Evolutionary conservation across 1,139 yeast species (phyloP), one percentile per base, ranked within the genome.

Genomic region (Yamadazyma sp.): DNA sequence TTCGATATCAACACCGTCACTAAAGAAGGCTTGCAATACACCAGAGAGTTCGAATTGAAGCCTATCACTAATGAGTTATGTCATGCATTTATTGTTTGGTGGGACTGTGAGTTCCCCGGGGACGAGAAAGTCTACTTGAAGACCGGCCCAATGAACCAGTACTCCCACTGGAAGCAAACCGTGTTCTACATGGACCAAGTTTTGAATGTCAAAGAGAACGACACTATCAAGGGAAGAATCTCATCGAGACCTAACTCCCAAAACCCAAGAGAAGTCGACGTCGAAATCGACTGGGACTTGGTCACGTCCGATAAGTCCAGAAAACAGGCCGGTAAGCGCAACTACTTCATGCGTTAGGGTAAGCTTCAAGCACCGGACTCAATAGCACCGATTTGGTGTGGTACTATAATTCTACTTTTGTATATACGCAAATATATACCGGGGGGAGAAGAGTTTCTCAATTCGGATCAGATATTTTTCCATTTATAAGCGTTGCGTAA

Each of bases 161-260:
- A 85, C 67, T 87, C 95, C 18, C 95, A 87, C 61, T 94, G 99
- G 99, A 94, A 92, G 64, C 98, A 92, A 69, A 87, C 97, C 15
- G 95, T 92, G 2, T 89, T 94, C 66, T 94, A 92, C 65, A 76
- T 92, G 61, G 81, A 79, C 55, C 88, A 87, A 55, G 95, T 87
- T 25, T 67, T 91, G 50, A 86, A 84, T 57, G 69, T 88, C 49
- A 84, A 83, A 58, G 73, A 76, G 50, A 96, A 92, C 42, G 98
- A 92, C 54, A 58, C 61, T 28, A 73, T 94, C 49, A 74, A 76
- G 43, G 95, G 98, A 36, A 68, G 69, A 29, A 69, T 92, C 46
- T 77, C 85, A 6, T 83, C 88, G 47, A 73, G 82, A 57, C 98
- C 98, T 45, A 89, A 87, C 61, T 64, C 64, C 40, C 58, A 53